Conservation (phyloP, 2,329 filamentous ascomycete genomes). For the Diaporthe longicolla region DNA sequence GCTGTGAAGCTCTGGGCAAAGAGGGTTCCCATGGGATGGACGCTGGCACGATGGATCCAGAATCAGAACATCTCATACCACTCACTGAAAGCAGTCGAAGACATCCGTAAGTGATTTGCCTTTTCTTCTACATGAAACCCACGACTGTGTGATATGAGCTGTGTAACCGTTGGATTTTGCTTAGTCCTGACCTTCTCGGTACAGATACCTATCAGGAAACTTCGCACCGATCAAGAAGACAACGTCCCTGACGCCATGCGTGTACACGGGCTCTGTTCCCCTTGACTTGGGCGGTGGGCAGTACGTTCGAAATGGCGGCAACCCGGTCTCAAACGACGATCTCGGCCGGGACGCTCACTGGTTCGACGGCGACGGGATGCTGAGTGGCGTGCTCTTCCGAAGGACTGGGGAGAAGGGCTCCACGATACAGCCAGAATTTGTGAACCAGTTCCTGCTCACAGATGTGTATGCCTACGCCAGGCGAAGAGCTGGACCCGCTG, state of each 20-base stretch:
- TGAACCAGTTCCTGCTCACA: conserved; percentile 78
- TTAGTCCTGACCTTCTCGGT: conserved; percentile 8
- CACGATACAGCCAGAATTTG: conserved; percentile 71
- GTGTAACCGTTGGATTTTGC: neutral
- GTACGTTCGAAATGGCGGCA: conserved; percentile 80
- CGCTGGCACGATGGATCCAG: neutral
- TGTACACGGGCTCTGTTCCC: conserved; percentile 71
- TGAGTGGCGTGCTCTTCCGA: conserved; percentile 75
- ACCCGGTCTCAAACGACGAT: conserved; percentile 74
- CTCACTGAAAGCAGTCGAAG: neutral
- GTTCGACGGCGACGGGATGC: conserved; percentile 84
- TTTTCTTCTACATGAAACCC: no score
- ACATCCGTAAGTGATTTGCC: conserved; percentile 28
- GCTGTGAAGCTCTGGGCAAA: neutral
- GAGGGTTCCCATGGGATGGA: neutral
- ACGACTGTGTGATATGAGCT: no score
- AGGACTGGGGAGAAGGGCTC: conserved; percentile 54
- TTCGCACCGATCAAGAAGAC: conserved; percentile 76
- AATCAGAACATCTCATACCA: neutral
- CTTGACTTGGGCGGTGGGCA: conserved; percentile 76
- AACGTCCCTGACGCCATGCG: conserved; percentile 68
- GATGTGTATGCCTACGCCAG: conserved; percentile 73
- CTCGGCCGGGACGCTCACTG: conserved; percentile 76
- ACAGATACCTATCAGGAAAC: conserved; percentile 75
- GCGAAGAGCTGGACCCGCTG: conserved; percentile 51